Base-by-base conservation (phyloP, 2,329 filamentous ascomycete genomes). In the Paecilomyces fulvus region DNA sequence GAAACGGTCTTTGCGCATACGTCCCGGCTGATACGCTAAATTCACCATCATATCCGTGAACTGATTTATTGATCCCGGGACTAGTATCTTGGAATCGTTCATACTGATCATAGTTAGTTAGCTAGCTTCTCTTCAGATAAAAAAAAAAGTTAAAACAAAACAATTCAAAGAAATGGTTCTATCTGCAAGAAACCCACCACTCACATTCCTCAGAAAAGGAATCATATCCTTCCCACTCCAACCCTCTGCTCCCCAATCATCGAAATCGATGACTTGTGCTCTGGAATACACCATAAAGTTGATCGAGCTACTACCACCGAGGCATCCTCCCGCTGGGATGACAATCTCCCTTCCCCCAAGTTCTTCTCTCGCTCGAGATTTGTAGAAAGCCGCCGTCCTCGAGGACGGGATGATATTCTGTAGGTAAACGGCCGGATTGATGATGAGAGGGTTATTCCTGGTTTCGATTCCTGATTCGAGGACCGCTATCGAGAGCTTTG, bases 301-400 rank as follows among this genome's bases (percentile, higher is more conserved):
- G 51, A 86, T 75, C 0, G 80, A 80, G 14, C 78, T 81, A 6
- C 84, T 83, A 6, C 86, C 86, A 17, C 86, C 86, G 0, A 89
- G 75, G 0, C 82, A 79, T 23, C 78, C 76, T 53, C 75, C 76
- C 11, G 64, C 70, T 10, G 73, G 73, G 6, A 78, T 73, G 21
- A 77, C 70, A 2, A 70, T 55, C 30, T 57, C 58, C 28, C 65
- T 56, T 14, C 60, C 63, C 30, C 55, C 62, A 12, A 69, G 56
- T 25, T 67, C 59, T 9, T 75, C 67, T 0, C 75, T 74, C 30
- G 75, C 64, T 46, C 77, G 78, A 2, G 73, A 73, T 59, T 80
- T 73, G 65, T 82, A 82, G 64, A 83, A 83, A 23, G 79, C 66
- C 8, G 78, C 75, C 0, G 75, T 77, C 57, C 80, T 79, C 55